phyloP scores from a whole-genome alignment of 2,329 filamentous ascomycete genomes.

The Botrytis squamosa region DNA sequence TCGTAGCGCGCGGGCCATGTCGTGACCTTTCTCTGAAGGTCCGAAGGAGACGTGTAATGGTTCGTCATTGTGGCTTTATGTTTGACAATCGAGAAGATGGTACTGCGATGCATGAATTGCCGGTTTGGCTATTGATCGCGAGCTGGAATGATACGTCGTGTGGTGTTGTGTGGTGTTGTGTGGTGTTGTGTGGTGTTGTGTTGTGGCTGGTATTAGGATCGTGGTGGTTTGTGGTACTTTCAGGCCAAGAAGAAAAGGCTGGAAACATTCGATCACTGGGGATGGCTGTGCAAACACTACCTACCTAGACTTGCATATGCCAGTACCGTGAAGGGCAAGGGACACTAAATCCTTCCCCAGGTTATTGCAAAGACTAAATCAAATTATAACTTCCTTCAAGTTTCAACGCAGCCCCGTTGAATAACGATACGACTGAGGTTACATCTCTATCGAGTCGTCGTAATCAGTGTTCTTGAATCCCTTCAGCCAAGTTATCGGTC shows the following conservation, averaged over 20 bases:
- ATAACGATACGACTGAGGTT: background rate
- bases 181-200: background rate
- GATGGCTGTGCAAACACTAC: background rate
- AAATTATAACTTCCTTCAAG: background rate
- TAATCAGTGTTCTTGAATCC: background rate
- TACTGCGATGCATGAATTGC: background rate
- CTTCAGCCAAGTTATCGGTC: background rate
- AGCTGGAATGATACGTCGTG: background rate
- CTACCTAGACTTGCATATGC: background rate
- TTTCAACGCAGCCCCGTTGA: background rate
- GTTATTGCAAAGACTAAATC: background rate
- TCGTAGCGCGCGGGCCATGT: conserved; percentile 6
- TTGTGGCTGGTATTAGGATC: background rate
- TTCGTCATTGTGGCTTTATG: background rate
- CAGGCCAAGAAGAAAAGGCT: background rate
- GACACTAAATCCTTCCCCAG: background rate
- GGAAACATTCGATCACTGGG: background rate
- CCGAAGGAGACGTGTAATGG: background rate
- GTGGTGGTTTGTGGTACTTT: background rate
- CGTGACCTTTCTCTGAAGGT: background rate
- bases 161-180: background rate
- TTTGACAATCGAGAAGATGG: background rate
- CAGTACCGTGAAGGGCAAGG: background rate
- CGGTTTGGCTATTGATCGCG: background rate
- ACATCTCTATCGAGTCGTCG: background rate